Evolutionary conservation across 176 grass and related monocot genomes (phyloP), one percentile per base, ranked within the genome.

Genomic region (Cenchrus fungigraminus): DNA sequence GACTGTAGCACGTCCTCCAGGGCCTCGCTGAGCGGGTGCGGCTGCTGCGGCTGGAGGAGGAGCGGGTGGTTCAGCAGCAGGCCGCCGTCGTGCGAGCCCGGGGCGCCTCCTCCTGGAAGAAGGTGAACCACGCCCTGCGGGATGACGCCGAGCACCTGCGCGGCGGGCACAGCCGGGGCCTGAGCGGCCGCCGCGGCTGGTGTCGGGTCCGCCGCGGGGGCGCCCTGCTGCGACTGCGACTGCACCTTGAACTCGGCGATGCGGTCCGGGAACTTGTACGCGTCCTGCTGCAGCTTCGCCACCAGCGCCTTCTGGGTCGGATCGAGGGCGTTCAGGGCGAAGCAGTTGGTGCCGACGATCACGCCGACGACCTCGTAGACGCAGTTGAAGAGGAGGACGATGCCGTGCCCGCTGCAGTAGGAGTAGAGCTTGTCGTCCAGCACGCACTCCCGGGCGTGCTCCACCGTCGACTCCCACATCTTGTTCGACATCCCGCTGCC

Each of bases 401-500:
- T 73, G 9, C 88, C 93, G 56, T 88, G 88, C 8, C 78, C 86
- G 82, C 75, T 84, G 82, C 80, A 88, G 57, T 92, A 92, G 13
- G 88, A 95, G 90, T 92, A 92, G 59, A 95, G 57, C 86, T 89
- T 95, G 72, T 91, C 88, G 77, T 85, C 79, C 56, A 86, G 83
- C 63, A 87, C 59, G 76, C 90, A 95, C 81, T 95, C 88, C 61
- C 84, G 84, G 70, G 93, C 93, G 74, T 95, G 93, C 61, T 91
- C 90, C 62, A 90, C 83, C 32, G 90, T 92, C 11, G 93, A 85
- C 1, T 92, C 90, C 93, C 93, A 95, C 93, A 95, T 95, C 79
- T 92, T 95, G 84, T 95, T 95, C 42, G 93, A 95, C 93, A 95
- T 95, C 2, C 93, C 93, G 65, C 71, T 89, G 11, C 93, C 93